Evolutionary conservation across 768 basidiomycete genomes (phyloP), one percentile per base, ranked within the genome.

Genomic region (Galerina marginata): DNA sequence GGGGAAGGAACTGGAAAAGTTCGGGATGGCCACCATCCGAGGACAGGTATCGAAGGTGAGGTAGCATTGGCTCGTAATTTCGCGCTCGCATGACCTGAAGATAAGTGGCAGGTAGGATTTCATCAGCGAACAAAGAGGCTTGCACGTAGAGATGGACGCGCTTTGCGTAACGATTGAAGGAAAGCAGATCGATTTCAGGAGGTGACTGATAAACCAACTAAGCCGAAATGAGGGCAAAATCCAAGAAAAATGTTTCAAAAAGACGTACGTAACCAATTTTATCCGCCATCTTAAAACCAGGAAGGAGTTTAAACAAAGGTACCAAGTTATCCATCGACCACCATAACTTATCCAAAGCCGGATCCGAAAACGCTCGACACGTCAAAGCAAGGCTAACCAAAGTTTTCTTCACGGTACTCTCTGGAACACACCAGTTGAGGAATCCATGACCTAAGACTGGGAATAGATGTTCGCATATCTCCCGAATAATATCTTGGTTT

Each of bases 401-500:
- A 11, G 37, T 23, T 11, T 38, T 36, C 36, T 23, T 52, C 9
- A 38, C 16, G 1, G 3, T 12, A 4, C n/a, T 36, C 10, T 10
- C 50, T 20, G 50, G 20, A 11, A 20, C 15, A 9, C n/a, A 1
- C 36, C 38, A 39, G 2, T 23, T 10, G 10, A 16, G 14, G 20
- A 52, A 9, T 9, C 40, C 38, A 12, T 36, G 14, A 6, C 6
- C 14, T 14, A 36, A 52, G n/a, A 9, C n/a, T 14, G 10, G 48
- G 14, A 15, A 52, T 9, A 52, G 4, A 11, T 52, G 50, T 23
- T 54, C 53, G 33, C 40, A 45, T 26, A 54, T 54, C 42, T 54
- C 42, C 15, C 40, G 53, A 43, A 43, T 16, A 26, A 54, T 54
- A 29, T 54, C 53, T 54, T 23, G 42, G n/a, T 29, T 54, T 40